Evolutionary conservation across 2,329 filamentous ascomycete species (phyloP).

Genomic region (Fusarium globosum): DNA sequence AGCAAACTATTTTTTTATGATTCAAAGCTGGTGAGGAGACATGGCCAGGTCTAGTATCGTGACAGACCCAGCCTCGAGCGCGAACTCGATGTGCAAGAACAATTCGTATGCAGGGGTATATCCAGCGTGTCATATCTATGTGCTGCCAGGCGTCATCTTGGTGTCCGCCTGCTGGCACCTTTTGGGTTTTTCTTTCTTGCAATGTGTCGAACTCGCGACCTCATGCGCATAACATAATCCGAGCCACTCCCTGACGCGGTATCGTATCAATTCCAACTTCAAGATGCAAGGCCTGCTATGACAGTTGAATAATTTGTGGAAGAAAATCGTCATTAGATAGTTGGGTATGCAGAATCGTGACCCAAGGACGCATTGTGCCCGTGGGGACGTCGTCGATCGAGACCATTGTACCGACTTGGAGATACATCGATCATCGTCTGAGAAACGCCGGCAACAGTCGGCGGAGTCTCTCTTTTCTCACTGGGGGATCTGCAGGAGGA

Average conservation of each 20-base stretch:
- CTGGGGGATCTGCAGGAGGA: constrained; percentile 19
- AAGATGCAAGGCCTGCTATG: constrained; percentile 46
- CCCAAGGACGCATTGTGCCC: constrained; percentile 21
- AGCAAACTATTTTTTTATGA: constrained; percentile 42
- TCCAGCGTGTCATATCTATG: constrained; percentile 48
- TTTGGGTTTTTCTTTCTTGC: constrained; percentile 29
- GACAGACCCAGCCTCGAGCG: constrained; percentile 43
- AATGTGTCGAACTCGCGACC: constrained; percentile 32
- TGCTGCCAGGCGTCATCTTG: constrained; percentile 42
- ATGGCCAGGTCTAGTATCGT: constrained; percentile 42
- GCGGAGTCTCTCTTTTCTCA: constrained; percentile 24
- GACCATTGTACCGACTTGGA: constrained; percentile 17
- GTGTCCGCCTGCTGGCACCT: constrained; percentile 41
- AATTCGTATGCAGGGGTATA: constrained; percentile 47
- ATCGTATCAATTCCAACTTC: constrained; percentile 40
- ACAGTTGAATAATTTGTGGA: constrained; percentile 39
- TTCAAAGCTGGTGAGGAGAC: constrained; percentile 43
- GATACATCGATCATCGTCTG: constrained; percentile 27
- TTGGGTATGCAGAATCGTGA: constrained; percentile 37
- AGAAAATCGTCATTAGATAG: constrained; percentile 45
- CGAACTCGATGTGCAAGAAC: constrained; percentile 43
- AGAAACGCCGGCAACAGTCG: constrained; percentile 31
- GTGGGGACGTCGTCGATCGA: constrained; percentile 19
- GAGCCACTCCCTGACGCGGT: constrained; percentile 35
- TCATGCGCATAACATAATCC: constrained; percentile 32